Base-by-base conservation (phyloP, 2,329 filamentous ascomycete genomes). In the Dothiorella sarmentorum region DNA sequence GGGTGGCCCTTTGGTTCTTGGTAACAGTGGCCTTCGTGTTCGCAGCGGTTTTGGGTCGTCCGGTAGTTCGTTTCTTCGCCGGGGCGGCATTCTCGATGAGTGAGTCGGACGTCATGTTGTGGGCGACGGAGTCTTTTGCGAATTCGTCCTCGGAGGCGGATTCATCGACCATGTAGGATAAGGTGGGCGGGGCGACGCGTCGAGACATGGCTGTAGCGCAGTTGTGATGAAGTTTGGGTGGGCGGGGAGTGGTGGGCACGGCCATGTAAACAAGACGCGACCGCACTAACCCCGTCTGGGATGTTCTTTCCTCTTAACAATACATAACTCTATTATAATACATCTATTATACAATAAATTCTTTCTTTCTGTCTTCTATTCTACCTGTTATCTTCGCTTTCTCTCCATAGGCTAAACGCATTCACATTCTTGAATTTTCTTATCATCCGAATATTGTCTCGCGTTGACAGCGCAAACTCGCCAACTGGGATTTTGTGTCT, bases 381-480 rank as follows among this genome's bases (percentile, higher is more conserved):
- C 29, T 35, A 13, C 58, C 58, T 11, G 56, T 58, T 59, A 63
- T 65, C 51, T 71, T 63, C 60, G 61, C 58, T 63, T 73, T 73
- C 9, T 66, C n/a, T n/a, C n/a, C n/a, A n/a, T n/a, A 84, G 67
- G 0, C 68, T 75, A 66, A 85, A 62, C 18, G 76, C 69, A 22
- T 58, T 66, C n/a, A 70, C 62, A 35, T 80, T 82, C n/a, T 81
- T 78, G 5, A 77, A 69, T 85, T 69, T 83, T 85, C 58, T 84
- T 84, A 61, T 84, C 80, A 62, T 84, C 76, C 1, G 82, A 81
- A 63, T 85, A 75, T 44, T 75, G 71, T 26, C 82, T 85, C 82
- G 0, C 82, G 72, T 78, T 3, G 82, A 82, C 45, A 82, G 82
- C 43, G 75, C 81, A 63, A 85, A 80, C 68, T 85, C 81, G 0